Evolutionary conservation across 2,329 filamentous ascomycete genomes (phyloP).

Genomic region (Botrytis galanthina): DNA sequence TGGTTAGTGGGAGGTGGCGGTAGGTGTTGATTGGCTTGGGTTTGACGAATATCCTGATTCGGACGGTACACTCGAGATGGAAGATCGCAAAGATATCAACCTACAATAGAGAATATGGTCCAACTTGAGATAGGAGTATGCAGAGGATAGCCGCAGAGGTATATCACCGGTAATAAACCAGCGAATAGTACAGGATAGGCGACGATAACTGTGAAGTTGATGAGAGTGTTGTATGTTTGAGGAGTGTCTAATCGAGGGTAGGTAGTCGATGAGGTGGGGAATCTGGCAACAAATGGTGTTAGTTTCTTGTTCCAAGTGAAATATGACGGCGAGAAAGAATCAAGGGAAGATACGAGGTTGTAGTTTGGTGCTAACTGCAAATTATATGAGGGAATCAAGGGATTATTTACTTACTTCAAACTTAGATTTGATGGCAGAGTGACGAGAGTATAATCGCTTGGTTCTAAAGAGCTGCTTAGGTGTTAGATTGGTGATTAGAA

Average conservation of each 20-base stretch:
- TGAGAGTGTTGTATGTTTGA: background rate
- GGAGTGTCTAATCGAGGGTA: background rate
- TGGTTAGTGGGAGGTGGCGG: too few relatives aligned
- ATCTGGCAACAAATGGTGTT: background rate
- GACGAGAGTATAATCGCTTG: background rate
- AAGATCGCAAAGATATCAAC: background rate
- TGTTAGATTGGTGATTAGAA: background rate
- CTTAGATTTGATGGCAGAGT: background rate
- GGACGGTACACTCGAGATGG: background rate
- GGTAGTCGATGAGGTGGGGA: too few relatives aligned
- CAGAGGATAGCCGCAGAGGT: background rate
- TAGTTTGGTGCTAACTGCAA: background rate
- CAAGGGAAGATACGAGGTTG: background rate
- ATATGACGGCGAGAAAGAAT: background rate
- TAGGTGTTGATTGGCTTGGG: background rate
- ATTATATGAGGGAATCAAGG: background rate
- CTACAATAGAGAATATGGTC: background rate
- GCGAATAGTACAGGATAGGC: background rate
- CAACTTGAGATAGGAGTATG: background rate
- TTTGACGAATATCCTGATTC: background rate
- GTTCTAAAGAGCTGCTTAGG: background rate
- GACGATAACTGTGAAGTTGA: background rate
- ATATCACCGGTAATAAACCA: background rate
- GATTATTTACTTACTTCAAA: background rate
- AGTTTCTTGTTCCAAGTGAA: background rate